phyloP scores from a whole-genome alignment of 768 basidiomycete species.

The Leccinum subgranulosum region DNA sequence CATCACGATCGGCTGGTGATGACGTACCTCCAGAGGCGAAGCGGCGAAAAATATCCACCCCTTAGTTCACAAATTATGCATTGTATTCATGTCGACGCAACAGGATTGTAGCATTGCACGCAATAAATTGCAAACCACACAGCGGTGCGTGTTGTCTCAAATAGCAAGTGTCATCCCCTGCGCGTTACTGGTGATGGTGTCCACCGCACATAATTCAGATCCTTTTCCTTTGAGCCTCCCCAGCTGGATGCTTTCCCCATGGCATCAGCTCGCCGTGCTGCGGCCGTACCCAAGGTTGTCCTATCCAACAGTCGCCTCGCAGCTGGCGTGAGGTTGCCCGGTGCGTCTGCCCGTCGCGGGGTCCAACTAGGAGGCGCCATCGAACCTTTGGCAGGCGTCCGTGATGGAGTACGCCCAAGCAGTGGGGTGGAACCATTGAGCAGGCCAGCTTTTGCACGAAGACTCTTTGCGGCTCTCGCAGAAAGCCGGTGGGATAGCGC shows the following conservation, averaged over 20 bases:
- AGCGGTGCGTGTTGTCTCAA: slow-evolving; percentile 4
- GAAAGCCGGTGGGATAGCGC: slow-evolving; percentile 78
- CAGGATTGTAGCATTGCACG: slow-evolving; percentile 12
- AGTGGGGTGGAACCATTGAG: slow-evolving; percentile 39
- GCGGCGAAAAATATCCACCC: slow-evolving; percentile 50
- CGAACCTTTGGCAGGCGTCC: slow-evolving; percentile 35
- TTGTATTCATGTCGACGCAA: slow-evolving; percentile 9
- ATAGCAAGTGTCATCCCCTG: slow-evolving; percentile 16
- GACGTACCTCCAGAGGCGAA: slow-evolving; percentile 47
- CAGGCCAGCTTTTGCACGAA: slow-evolving; percentile 73
- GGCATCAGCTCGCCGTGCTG: slow-evolving; percentile 60
- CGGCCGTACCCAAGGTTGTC: slow-evolving; percentile 63
- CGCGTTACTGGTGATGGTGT: slow-evolving; percentile 67
- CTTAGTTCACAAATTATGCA: slow-evolving; percentile 20
- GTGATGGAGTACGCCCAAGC: slow-evolving; percentile 30
- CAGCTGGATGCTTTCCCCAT: slow-evolving; percentile 59
- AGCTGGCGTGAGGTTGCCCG: slow-evolving; percentile 84
- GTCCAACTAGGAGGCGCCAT: slow-evolving; percentile 85
- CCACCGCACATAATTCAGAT: slow-evolving; percentile 68
- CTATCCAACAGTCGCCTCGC: slow-evolving; percentile 72
- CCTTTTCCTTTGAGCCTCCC: slow-evolving; percentile 57
- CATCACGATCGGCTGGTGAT: slow-evolving; percentile 20
- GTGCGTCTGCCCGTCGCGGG: slow-evolving; percentile 67
- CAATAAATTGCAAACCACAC: slow-evolving; percentile 1
- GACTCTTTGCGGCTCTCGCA: slow-evolving; percentile 73